Base-by-base conservation (phyloP, 1,284 basidiomycete species). In the Ustilago lituana region DNA sequence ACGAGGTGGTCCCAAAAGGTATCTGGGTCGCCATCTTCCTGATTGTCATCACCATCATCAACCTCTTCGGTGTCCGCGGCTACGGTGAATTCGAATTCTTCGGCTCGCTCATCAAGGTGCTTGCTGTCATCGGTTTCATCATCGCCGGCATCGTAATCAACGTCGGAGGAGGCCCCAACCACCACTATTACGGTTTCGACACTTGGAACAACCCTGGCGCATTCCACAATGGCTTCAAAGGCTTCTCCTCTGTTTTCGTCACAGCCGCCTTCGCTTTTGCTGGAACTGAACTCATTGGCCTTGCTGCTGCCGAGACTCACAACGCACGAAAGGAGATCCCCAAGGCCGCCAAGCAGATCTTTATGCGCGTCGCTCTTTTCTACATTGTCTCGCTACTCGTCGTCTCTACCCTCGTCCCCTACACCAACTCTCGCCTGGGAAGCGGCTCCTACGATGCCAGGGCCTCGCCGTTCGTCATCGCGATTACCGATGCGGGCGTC, bases 301-400 rank as follows among this genome's bases (percentile, higher is more conserved):
- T 88, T 84, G 66, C 88, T 84, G 78, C 86, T 84, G 71, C 91
- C 87, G 58, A 90, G 86, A 85, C 85, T 3, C 79, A 80, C 54
- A 84, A 85, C 77, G 84, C 85, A 8, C 77, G 84, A 51, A 84
- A 83, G 71, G 81, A 83, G 38, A 79, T 86, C 45, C 85, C 85
- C 8, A 81, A 80, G 41, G 85, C 85, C 37, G 83, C 84, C 78
- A 85, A 85, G 80, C 80, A 82, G 48, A 80, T 83, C 33, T 80
- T 83, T 64, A 79, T 80, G 76, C 84, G 85, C 67, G 83, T 86
- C 60, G 82, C 84, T 53, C 46, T 86, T 57, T 84, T 86, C 80
- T 87, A 85, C 84, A 75, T 87, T 65, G 80, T 84, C 26, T 84
- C 84, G 10, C 86, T 93, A 39, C 80, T 84, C 56, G 81, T 86